These are phyloP conservation scores for Boechera stricta DNA, from an alignment of 345 rosid species.

Conservation along the genomic window DNA sequence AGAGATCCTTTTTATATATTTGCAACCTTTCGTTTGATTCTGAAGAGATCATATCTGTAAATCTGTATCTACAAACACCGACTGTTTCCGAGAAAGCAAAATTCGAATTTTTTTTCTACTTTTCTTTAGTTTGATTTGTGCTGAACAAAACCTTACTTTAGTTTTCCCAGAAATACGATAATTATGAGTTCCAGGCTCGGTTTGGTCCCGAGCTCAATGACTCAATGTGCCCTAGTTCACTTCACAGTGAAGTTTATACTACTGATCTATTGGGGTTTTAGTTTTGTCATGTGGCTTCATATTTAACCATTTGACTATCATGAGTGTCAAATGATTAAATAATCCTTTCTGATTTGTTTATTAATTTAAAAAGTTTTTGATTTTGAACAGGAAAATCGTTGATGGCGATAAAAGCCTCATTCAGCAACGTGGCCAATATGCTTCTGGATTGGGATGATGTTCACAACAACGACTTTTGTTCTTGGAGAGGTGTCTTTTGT, in stretches of 20 bases:
- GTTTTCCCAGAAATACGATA: neutral
- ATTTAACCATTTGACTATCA: constrained; percentile 27
- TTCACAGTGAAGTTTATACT: neutral
- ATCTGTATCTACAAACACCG: neutral
- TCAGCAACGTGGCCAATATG: constrained; percentile 72
- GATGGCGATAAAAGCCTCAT: constrained; percentile 74
- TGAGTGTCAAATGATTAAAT: constrained; percentile 17
- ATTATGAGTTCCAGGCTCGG: neutral
- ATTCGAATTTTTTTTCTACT: too few relatives aligned
- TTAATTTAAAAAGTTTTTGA: neutral
- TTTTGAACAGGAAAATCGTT: constrained; percentile 66
- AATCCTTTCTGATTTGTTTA: neutral
- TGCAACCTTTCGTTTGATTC: neutral
- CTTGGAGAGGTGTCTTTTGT: constrained; percentile 93
- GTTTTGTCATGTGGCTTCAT: constrained; percentile 19
- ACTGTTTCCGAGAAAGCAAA: neutral
- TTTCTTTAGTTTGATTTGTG: neutral
- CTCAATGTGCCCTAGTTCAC: neutral
- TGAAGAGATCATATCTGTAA: neutral
- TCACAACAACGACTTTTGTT: constrained; percentile 71
- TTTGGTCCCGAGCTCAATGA: neutral
- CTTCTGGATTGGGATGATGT: constrained; percentile 83
- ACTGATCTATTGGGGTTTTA: neutral
- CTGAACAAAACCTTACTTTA: constrained; percentile 9
- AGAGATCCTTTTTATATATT: neutral